These are phyloP conservation scores for Sesbania bispinosa DNA, from an alignment of 306 rosid genomes.

Conservation along the genomic window DNA sequence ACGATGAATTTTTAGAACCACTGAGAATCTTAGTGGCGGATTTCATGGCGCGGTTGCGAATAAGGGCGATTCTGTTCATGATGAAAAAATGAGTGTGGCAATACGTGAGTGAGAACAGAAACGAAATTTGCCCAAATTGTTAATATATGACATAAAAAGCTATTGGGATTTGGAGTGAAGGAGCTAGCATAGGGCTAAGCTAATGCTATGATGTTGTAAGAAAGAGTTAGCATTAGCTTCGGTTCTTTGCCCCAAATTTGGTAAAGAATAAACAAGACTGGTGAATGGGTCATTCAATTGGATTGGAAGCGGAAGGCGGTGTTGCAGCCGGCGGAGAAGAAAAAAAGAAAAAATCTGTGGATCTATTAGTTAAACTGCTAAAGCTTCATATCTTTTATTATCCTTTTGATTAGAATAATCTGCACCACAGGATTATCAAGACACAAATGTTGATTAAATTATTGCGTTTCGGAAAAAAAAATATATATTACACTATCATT, in stretches of 20 bases:
- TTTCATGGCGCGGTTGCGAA: conserved; percentile 50
- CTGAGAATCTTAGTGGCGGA: conserved; percentile 47
- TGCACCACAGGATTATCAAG: too few species aligned
- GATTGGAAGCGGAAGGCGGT: background rate
- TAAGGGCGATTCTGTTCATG: conserved; percentile 43
- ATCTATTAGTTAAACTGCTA: background rate
- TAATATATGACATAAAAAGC: background rate
- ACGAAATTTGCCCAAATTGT: background rate
- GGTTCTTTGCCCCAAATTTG: background rate
- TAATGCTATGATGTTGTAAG: background rate
- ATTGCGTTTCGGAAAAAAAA: too few species aligned
- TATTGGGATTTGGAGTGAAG: background rate
- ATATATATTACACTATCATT: too few species aligned
- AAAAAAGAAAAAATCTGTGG: background rate
- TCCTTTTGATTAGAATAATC: too few species aligned
- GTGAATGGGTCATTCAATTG: background rate
- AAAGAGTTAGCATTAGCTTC: background rate
- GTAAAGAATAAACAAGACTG: background rate
- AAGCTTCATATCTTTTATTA: background rate
- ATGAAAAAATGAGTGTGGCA: background rate
- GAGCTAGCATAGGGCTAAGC: background rate
- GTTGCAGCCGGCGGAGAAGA: background rate
- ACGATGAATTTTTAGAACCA: conserved; percentile 28
- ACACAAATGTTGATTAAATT: too few species aligned
- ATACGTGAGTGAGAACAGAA: background rate